Evolutionary conservation across 495 filamentous ascomycete genomes (phyloP).

Genomic region (Rusavskia elegans): DNA sequence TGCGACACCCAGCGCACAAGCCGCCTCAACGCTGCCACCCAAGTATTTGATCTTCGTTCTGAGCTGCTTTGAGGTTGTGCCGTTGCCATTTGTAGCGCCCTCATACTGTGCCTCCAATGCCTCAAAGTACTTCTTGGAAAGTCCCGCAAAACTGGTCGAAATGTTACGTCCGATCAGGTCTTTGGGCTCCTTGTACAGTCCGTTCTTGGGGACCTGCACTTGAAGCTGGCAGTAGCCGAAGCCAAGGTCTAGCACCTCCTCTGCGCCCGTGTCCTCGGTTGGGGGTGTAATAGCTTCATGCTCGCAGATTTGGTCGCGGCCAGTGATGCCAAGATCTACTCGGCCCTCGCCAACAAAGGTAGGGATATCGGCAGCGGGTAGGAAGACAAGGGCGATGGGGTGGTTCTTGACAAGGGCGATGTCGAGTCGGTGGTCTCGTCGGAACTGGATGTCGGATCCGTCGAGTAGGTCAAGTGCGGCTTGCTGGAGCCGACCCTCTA

Average conservation of each 20-base stretch:
- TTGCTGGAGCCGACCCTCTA: slow-evolving; percentile 85
- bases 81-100: neutral
- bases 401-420: slow-evolving; percentile 94
- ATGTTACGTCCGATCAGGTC: slow-evolving; percentile 88
- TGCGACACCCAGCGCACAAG: slow-evolving; percentile 87
- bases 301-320: slow-evolving; percentile 80
- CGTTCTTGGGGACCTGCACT: slow-evolving; percentile 87
- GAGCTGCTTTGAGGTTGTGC: slow-evolving; percentile 21
- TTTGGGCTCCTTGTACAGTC: slow-evolving; percentile 45
- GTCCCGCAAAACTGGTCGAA: slow-evolving; percentile 81
- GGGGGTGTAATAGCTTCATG: slow-evolving; percentile 55
- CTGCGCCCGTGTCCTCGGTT: slow-evolving; percentile 42
- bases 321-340: slow-evolving; percentile 90
- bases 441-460: slow-evolving; percentile 92
- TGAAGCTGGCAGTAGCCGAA: slow-evolving; percentile 88
- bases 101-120: slow-evolving; percentile 39
- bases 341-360: slow-evolving; percentile 90
- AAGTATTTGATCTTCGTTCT: slow-evolving; percentile 79
- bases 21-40: slow-evolving; percentile 90
- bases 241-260: slow-evolving; percentile 71
- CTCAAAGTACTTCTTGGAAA: slow-evolving; percentile 68
- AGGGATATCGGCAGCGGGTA: slow-evolving; percentile 91
- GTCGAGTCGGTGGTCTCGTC: slow-evolving; percentile 79
- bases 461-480: slow-evolving; percentile 73
- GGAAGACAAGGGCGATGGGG: slow-evolving; percentile 89